These are phyloP conservation scores for Boletus sp. DNA, from an alignment of 768 basidiomycete genomes.

Conservation along the genomic window DNA sequence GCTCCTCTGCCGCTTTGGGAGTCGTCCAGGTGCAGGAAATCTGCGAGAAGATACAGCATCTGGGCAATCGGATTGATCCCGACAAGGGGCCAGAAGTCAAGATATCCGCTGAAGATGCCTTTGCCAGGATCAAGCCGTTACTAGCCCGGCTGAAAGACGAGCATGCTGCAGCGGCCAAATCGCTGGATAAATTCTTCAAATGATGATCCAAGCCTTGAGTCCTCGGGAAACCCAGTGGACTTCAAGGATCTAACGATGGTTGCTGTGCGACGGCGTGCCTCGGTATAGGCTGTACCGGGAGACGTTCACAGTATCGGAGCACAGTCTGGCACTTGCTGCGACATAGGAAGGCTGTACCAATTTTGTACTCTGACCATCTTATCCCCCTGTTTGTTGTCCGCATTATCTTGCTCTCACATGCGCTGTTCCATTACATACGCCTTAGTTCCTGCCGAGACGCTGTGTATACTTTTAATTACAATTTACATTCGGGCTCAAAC, in stretches of 20 bases:
- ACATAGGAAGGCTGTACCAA: slow-evolving; percentile 20
- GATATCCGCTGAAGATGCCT: slow-evolving; percentile 50
- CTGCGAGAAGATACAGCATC: slow-evolving; percentile 92
- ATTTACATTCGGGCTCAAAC: slow-evolving; percentile 20
- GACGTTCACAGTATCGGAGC: slow-evolving; percentile 16
- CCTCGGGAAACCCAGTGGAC: neutral
- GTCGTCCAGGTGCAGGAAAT: slow-evolving; percentile 75
- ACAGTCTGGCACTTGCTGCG: slow-evolving; percentile 18
- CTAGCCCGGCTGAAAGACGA: slow-evolving; percentile 63
- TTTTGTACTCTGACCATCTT: slow-evolving; percentile 24
- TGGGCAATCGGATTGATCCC: slow-evolving; percentile 53
- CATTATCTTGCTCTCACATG: slow-evolving; percentile 20
- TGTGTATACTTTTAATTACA: slow-evolving; percentile 28
- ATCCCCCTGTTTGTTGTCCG: slow-evolving; percentile 14
- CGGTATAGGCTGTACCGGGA: slow-evolving; percentile 8
- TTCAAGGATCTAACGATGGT: slow-evolving; percentile 3
- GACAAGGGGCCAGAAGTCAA: slow-evolving; percentile 52
- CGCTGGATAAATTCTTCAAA: slow-evolving; percentile 50
- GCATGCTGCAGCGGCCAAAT: slow-evolving; percentile 64
- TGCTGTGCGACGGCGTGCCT: slow-evolving; percentile 12
- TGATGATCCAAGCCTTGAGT: slow-evolving; percentile 1
- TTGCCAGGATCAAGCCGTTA: slow-evolving; percentile 54
- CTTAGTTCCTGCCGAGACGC: slow-evolving; percentile 23
- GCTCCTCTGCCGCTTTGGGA: slow-evolving; percentile 93
- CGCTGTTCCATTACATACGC: slow-evolving; percentile 21